A percentile compares a stretch with the other conserved stretches of the same genome.
These are phyloP conservation scores for Thalia dealbata DNA, from an alignment of 176 grass and related monocot genomes.

Conservation along the genomic window DNA sequence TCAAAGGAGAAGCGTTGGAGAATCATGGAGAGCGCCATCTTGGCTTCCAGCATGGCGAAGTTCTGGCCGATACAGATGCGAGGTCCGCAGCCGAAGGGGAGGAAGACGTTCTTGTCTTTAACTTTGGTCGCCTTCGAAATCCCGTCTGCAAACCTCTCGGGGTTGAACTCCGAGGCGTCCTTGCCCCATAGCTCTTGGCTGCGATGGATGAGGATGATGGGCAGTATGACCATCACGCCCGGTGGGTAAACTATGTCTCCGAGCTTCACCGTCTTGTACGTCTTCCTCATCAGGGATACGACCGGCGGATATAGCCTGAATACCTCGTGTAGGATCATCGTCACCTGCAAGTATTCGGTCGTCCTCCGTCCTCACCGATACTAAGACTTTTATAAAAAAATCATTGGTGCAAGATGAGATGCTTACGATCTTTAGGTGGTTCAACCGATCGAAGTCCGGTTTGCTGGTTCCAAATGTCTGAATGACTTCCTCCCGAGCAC, in stretches of 20 bases:
- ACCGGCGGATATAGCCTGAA: conserved; percentile 33
- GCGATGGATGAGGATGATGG: conserved; percentile 33
- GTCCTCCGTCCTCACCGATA: too few relatives aligned
- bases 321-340: conserved; percentile 48
- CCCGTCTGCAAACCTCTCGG: conserved; percentile 36
- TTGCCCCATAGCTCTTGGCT: conserved; percentile 32
- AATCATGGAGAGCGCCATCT: conserved; percentile 36
- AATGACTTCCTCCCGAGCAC: conserved; percentile 55
- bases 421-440: conserved; percentile 51
- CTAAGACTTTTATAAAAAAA: neutral
- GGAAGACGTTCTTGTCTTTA: conserved; percentile 25
- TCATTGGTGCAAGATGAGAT: neutral
- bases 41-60: conserved; percentile 45
- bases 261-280: conserved; percentile 23
- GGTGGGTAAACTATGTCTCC: conserved; percentile 32
- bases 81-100: conserved; percentile 41
- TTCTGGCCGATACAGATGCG: conserved; percentile 44
- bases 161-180: conserved; percentile 37
- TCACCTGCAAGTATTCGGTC: too few relatives aligned
- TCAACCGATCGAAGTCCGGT: conserved; percentile 35
- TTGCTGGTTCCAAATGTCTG: conserved; percentile 39
- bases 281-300: neutral
- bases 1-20: conserved; percentile 36
- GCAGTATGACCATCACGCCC: conserved; percentile 20
- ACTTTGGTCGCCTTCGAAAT: conserved; percentile 31